Evolutionary conservation across 2,329 filamentous ascomycete genomes (phyloP).

Genomic region (Cucurbitaria berberidis): DNA sequence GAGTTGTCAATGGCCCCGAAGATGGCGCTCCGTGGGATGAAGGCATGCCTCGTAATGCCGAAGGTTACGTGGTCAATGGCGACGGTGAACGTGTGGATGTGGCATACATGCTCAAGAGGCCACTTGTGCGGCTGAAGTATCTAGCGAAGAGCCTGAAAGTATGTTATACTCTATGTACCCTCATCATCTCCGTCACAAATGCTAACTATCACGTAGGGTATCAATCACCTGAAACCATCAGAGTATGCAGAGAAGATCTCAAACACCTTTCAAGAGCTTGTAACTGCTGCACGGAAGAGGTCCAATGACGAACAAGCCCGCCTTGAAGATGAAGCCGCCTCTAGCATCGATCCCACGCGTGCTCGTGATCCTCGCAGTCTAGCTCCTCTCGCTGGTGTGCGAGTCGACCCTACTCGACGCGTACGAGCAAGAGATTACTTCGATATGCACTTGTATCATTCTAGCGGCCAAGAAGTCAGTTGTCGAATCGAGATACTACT

Average conservation of each 20-base stretch:
- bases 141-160: slow-evolving; percentile 83
- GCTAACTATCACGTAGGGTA: slow-evolving; percentile 55
- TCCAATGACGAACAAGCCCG: slow-evolving; percentile 75
- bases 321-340: slow-evolving; percentile 84
- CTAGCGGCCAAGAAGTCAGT: slow-evolving; percentile 85
- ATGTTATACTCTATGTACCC: slow-evolving; percentile 15
- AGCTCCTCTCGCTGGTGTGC: slow-evolving; percentile 70
- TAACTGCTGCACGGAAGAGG: slow-evolving; percentile 76
- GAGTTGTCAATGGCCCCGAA: slow-evolving; percentile 51
- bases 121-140: slow-evolving; percentile 85
- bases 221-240: slow-evolving; percentile 62
- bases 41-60: slow-evolving; percentile 62
- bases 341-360: slow-evolving; percentile 79
- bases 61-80: slow-evolving; percentile 68
- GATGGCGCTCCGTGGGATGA: slow-evolving; percentile 60
- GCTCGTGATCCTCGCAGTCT: slow-evolving; percentile 81
- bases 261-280: slow-evolving; percentile 71
- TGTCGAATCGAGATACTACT: slow-evolving; percentile 88
- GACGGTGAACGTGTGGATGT: slow-evolving; percentile 93
- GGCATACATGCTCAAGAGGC: slow-evolving; percentile 87
- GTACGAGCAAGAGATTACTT: slow-evolving; percentile 92
- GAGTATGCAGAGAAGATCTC: slow-evolving; percentile 66
- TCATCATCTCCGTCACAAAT: background rate
- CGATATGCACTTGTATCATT: slow-evolving; percentile 82
- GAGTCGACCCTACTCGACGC: slow-evolving; percentile 76